Base-by-base conservation (phyloP, 495 filamentous ascomycete species). In the Sporormia fimetaria region DNA sequence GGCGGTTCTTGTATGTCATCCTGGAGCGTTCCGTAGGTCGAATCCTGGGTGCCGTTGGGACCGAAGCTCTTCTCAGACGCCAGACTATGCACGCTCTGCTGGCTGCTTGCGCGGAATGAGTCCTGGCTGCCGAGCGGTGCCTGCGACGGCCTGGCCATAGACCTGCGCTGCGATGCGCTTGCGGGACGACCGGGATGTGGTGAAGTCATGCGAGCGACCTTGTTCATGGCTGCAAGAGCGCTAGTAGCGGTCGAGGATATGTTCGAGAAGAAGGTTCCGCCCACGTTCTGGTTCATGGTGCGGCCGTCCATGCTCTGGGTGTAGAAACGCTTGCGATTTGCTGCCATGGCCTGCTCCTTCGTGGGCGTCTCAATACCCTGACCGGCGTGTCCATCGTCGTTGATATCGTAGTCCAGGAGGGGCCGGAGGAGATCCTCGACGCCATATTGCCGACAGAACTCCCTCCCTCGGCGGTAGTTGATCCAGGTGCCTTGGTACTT, bases 401-500 rank as follows among this genome's bases (percentile, higher is more conserved):
- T 77, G 67, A 87, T 81, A 60, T 93, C 85, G 58, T 94, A 90
- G 32, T 83, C 86, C 21, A 98, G 67, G 15, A 98, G 71, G 21
- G 85, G 86, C 28, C 77, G 69, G 30, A 98, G 63, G 12, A 90
- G 40, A 52, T 94, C 86, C 54, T 93, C 86, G 20, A 98, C 90
- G 17, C 85, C 82, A 57, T 98, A 95, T 57, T 93, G 83, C 29
- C 77, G 77, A 51, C 90, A 95, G 42, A 98, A 86, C 41, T 94
- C 85, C 22, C 92, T 73, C 2, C 88, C 90, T 37, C 88, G 71
- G 28, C 82, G 76, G 55, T 88, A 95, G 49, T 80, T 84, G 37
- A 96, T 90, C 90, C 90, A 98, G 2, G 90, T 98, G 14, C 90
- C 90, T 63, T 98, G 90, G 54, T 96, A 98, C 67, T 94, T 94